Evolutionary conservation across 306 rosid species (phyloP).

Genomic region (Crotalaria pallida): DNA sequence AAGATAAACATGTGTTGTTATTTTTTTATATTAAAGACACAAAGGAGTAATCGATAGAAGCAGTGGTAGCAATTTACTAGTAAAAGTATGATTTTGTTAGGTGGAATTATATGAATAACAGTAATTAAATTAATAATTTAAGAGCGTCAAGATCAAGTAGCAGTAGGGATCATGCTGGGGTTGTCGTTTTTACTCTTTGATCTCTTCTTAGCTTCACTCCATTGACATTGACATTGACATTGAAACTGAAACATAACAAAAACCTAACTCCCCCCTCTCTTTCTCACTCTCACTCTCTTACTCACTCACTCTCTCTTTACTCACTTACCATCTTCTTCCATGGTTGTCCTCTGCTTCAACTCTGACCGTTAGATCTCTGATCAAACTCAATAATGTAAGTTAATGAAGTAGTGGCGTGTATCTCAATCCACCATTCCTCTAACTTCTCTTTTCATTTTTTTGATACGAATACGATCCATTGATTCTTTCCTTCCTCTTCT

Average conservation of each 20-base stretch:
- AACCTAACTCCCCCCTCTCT: background rate
- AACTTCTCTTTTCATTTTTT: background rate
- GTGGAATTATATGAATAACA: background rate
- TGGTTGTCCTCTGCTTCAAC: slow-evolving; percentile 6
- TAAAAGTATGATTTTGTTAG: no score
- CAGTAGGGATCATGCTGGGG: slow-evolving; percentile 43
- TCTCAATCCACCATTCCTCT: slow-evolving; percentile 12
- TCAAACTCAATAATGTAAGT: slow-evolving; percentile 33
- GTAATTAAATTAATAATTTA: background rate
- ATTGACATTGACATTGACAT: slow-evolving; percentile 11
- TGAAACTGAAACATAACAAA: background rate
- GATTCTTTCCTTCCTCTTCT: slow-evolving; percentile 56
- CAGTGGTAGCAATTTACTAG: no score
- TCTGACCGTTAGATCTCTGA: slow-evolving; percentile 44
- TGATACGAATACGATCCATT: slow-evolving; percentile 12
- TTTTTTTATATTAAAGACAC: no score
- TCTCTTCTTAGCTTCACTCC: background rate
- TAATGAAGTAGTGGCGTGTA: background rate
- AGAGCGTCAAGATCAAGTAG: slow-evolving; percentile 34
- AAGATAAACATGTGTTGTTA: no score
- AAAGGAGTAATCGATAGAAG: no score
- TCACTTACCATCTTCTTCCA: slow-evolving; percentile 12
- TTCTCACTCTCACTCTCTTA: background rate
- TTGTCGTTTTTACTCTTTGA: slow-evolving; percentile 29
- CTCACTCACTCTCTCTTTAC: slow-evolving; percentile 12